A percentile compares a stretch with the other conserved stretches of the same genome.
Evolutionary conservation across 129 eudicot genomes (phyloP).

Genomic region (Calendula officinalis): DNA sequence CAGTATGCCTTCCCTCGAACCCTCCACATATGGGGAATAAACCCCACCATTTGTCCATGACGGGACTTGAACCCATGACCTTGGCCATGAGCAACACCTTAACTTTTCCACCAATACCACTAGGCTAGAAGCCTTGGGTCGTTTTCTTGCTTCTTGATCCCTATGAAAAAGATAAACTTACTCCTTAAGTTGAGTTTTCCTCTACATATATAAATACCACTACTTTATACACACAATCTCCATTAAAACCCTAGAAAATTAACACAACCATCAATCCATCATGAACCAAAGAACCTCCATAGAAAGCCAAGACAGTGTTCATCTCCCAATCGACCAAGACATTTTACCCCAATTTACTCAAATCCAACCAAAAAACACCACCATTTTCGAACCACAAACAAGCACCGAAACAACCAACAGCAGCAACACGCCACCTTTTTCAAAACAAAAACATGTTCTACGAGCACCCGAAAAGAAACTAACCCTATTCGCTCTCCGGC

Average conservation of each 20-base stretch:
- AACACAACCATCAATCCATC: background rate
- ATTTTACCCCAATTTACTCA: constrained; percentile 33
- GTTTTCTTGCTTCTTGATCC: constrained; percentile 14
- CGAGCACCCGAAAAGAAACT: constrained; percentile 75
- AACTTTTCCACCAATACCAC: too few species aligned
- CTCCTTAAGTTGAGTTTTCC: constrained; percentile 34
- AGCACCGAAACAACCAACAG: constrained; percentile 49
- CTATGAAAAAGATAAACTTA: constrained; percentile 31
- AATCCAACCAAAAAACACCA: constrained; percentile 28
- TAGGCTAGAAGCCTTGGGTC: too few species aligned
- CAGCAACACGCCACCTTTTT: constrained; percentile 31
- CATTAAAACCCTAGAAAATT: background rate
- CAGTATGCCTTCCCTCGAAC: too few species aligned
- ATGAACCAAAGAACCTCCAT: constrained; percentile 50
- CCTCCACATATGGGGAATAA: too few species aligned
- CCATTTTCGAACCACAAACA: constrained; percentile 68
- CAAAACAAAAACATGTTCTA: constrained; percentile 9
- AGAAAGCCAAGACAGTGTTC: constrained; percentile 52
- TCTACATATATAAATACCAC: background rate
- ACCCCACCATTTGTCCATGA: too few species aligned
- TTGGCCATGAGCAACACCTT: too few species aligned
- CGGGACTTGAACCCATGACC: too few species aligned
- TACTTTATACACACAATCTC: background rate
- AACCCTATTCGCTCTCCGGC: constrained; percentile 87
- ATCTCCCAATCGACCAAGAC: constrained; percentile 44